phyloP scores from a whole-genome alignment of 1,284 basidiomycete genomes.

The Papiliotrema fonsecae region DNA sequence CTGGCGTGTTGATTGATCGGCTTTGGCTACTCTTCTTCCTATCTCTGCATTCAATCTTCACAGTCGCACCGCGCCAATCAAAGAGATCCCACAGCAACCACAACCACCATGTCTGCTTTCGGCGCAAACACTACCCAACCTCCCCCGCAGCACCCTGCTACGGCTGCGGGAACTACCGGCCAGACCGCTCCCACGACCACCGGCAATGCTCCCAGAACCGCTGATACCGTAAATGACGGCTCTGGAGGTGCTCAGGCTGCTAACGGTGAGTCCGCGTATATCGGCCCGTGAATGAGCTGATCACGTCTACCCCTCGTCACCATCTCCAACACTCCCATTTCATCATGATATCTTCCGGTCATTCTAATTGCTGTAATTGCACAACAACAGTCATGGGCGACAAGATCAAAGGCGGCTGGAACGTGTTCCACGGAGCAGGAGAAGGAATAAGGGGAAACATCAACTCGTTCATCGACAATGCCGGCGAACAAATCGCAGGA shows the following conservation, averaged over 20 bases:
- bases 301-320: too few relatives aligned
- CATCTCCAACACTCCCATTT: too few relatives aligned
- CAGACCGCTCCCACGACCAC: neutral
- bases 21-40: too few relatives aligned
- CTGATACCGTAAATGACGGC: conserved; percentile 3
- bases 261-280: neutral
- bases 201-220: neutral
- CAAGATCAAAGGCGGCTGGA: conserved; percentile 24
- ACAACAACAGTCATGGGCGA: conserved; percentile 17
- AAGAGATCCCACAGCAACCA: neutral
- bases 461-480: conserved; percentile 27
- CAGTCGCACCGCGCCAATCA: too few relatives aligned
- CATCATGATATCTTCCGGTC: neutral
- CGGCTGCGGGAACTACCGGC: neutral
- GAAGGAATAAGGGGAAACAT: conserved; percentile 32
- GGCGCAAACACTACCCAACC: neutral
- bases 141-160: conserved; percentile 5
- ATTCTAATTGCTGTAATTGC: neutral
- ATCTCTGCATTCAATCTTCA: too few relatives aligned
- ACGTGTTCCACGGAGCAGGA: conserved; percentile 25
- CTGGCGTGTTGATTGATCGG: too few relatives aligned
- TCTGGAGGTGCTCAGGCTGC: conserved; percentile 2
- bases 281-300: too few relatives aligned
- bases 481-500: conserved; percentile 23
- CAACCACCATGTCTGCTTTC: neutral